Base-by-base conservation (phyloP, 176 grass and related monocot species). In the Zizania latifolia region DNA sequence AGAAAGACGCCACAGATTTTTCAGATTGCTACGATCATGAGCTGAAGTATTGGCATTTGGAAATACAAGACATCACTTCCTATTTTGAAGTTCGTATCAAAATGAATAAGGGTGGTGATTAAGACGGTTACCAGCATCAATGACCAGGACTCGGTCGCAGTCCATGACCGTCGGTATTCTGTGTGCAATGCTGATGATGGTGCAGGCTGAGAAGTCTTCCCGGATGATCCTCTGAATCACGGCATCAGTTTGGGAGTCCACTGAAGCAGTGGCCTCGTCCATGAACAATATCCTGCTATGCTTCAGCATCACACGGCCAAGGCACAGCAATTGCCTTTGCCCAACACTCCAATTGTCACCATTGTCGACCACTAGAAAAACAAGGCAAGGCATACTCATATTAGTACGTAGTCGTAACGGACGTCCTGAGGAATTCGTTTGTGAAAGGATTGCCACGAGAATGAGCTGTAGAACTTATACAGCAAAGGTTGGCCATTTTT, bases 111-210 rank as follows among this genome's bases (percentile, higher is more conserved):
- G 1, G 12, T 16, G 43, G 35, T 34, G 19, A 70, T 62, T 16
- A 3, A 58, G 40, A 68, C 75, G 10, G 48, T 69, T 87, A 99
- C 95, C 95, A 60, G 95, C 91, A 85, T 99, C 91, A 23, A 99
- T 51, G 16, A 99, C 95, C 22, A 99, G 82, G 72, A 99, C 95
- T 40, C 89, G 58, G 62, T 99, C 73, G 3, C 95, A 99, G 22
- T 99, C 95, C 95, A 99, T 99, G 63, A 99, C 95, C 5, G 95
- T 99, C 13, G 95, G 95, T 88, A 99, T 99, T 71, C 95, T 99
- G 78, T 99, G 95, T 8, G 95, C 95, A 72, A 99, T 99, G 79
- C 95, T 99, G 82, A 99, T 99, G 73, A 99, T 99, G 37, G 95
- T 99, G 34, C 95, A 94, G 21, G 85, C 68, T 1, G 86, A 61